Percentiles rank a stretch among this genome's conserved stretches.
These are phyloP conservation scores for Cytospora piceicola DNA, from an alignment of 2,329 filamentous ascomycete genomes.

Conservation along the genomic window DNA sequence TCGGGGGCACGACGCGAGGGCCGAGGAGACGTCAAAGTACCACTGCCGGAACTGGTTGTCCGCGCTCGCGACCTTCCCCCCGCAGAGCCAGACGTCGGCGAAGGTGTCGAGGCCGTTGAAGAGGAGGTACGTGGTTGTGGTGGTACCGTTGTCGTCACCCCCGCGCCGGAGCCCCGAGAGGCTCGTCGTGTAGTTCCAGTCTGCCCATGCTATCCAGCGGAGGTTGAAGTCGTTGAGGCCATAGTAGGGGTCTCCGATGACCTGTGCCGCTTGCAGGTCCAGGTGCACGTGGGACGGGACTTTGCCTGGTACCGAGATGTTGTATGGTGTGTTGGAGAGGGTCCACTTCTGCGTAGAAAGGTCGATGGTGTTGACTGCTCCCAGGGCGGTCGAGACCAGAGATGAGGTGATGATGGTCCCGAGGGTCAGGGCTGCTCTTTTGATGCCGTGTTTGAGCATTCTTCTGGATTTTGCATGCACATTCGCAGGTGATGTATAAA, in stretches of 20 bases:
- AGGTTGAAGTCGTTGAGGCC: constrained; percentile 63
- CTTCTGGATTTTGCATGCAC: no score
- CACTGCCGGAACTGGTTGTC: constrained; percentile 68
- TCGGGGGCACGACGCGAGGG: constrained; percentile 46
- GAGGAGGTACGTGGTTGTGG: constrained; percentile 53
- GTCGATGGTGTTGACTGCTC: constrained; percentile 42
- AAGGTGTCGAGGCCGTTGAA: constrained; percentile 68
- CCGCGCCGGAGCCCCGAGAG: constrained; percentile 42
- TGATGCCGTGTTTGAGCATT: background rate
- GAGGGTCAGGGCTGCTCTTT: background rate
- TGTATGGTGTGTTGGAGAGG: constrained; percentile 48
- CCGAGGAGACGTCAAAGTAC: constrained; percentile 57
- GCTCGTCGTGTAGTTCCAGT: constrained; percentile 65
- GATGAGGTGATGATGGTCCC: background rate
- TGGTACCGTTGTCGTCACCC: constrained; percentile 35
- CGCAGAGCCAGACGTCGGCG: constrained; percentile 59
- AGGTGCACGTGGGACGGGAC: constrained; percentile 64
- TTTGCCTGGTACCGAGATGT: constrained; percentile 56
- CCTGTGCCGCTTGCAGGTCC: constrained; percentile 56
- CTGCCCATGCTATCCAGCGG: constrained; percentile 60
- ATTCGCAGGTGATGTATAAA: background rate
- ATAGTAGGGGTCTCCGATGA: constrained; percentile 55
- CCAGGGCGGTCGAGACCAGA: background rate
- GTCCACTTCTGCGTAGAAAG: constrained; percentile 49
- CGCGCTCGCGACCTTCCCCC: constrained; percentile 56